Percentiles rank a stretch among this genome's conserved stretches.
phyloP scores from a whole-genome alignment of 2,329 filamentous ascomycete genomes.

The Cladosporium sp. region DNA sequence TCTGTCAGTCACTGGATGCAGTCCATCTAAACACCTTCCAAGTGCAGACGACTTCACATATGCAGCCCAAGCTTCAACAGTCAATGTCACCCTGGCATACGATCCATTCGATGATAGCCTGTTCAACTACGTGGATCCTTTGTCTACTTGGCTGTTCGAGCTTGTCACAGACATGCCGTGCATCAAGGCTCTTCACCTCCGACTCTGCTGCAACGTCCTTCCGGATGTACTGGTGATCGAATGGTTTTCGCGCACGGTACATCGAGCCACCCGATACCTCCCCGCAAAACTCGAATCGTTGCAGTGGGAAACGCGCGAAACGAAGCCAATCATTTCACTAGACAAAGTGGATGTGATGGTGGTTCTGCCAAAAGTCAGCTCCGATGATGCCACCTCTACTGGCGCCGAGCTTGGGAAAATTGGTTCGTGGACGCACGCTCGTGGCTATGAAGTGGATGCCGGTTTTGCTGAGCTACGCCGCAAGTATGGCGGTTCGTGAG shows the following conservation, averaged over 20 bases:
- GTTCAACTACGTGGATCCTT: background rate
- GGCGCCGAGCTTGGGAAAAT: background rate
- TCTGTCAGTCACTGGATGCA: background rate
- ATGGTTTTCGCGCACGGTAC: background rate
- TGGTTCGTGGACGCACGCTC: background rate
- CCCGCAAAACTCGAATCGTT: fast-evolving
- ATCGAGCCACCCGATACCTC: background rate
- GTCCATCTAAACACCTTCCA: background rate
- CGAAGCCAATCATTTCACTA: background rate
- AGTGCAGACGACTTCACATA: background rate
- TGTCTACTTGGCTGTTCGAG: background rate
- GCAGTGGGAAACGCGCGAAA: background rate
- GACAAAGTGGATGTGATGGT: background rate
- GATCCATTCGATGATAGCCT: background rate
- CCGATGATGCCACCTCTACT: background rate
- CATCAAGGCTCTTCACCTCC: background rate
- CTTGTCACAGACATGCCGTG: background rate
- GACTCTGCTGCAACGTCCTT: background rate
- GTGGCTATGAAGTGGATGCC: background rate
- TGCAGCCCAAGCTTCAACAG: background rate
- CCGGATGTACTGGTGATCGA: background rate
- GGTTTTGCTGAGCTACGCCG: background rate
- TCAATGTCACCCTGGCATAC: background rate
- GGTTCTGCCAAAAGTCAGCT: background rate
- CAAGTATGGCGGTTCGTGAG: background rate